Base-by-base conservation (phyloP, 2,329 filamentous ascomycete genomes). In the Beauveria brongniartii region DNA sequence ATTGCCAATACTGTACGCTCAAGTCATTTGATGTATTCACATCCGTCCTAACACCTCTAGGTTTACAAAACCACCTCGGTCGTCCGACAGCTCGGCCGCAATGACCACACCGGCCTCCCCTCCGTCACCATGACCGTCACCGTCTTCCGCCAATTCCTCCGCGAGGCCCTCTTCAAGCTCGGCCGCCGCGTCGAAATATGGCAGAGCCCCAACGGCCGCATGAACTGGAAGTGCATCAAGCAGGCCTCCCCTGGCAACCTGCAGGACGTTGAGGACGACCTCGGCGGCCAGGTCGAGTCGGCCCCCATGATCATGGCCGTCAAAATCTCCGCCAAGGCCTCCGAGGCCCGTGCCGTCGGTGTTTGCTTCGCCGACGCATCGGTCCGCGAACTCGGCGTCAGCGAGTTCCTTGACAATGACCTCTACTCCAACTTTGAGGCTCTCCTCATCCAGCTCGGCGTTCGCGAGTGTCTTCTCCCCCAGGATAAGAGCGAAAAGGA, bases 41-140 rank as follows among this genome's bases (percentile, higher is more conserved):
- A 34, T n/a, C 9, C 3, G 14, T 24, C 2, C 20, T 50, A 22
- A 48, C 63, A 26, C 22, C 26, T 59, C 30, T 59, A 90, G 87
- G 89, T 97, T 63, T 99, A 99, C 82, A 96, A 96, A 77, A 97
- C 94, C 5, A 97, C 92, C 2, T 96, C 94, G 0, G 94, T 99
- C 18, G 83, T 99, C 24, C 87, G 93, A 67, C 92, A 94, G 68
- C 83, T 99, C 24, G 94, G 94, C 64, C 86, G 88, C 68, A 90
- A 85, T 73, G 89, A 92, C 71, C 86, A 90, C 63, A 90, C 88
- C n/a, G 89, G 89, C 53, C 82, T 99, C 2, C 85, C 92, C 6
- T 99, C 94, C 2, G 94, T 99, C 46, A 97, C 94, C 1, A 91
- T 99, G 86, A 94, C 92, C 55, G 81, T 92, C 62, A 97, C 93